phyloP scores from a whole-genome alignment of 805 yeast species.

The Spathaspora arborariae region DNA sequence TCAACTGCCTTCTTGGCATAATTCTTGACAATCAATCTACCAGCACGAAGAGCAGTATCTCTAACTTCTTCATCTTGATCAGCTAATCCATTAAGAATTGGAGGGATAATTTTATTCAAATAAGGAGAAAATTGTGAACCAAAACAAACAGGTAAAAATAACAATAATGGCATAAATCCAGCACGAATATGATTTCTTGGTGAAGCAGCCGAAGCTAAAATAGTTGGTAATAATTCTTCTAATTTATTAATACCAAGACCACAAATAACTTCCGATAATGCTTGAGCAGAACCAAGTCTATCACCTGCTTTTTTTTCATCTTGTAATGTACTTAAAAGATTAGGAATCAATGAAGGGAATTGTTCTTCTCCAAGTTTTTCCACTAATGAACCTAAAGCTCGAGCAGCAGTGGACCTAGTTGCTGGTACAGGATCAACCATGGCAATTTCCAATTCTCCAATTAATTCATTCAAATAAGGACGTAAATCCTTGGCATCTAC shows the following conservation, averaged over 20 bases:
- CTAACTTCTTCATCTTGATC: constrained; percentile 83
- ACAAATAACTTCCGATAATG: constrained; percentile 86
- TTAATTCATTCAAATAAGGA: constrained; percentile 77
- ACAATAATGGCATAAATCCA: constrained; percentile 85
- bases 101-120: constrained; percentile 80
- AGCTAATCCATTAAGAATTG: constrained; percentile 86
- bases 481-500: constrained; percentile 83
- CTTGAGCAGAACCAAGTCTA: constrained; percentile 96
- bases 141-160: constrained; percentile 91
- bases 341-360: constrained; percentile 87
- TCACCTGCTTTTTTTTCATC: constrained; percentile 84
- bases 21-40: constrained; percentile 84
- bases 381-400: constrained; percentile 94
- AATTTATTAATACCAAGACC: constrained; percentile 86
- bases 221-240: constrained; percentile 82
- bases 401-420: constrained; percentile 94
- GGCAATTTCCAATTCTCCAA: constrained; percentile 81
- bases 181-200: constrained; percentile 75
- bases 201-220: constrained; percentile 67
- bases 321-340: constrained; percentile 67
- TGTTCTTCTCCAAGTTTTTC: constrained; percentile 95
- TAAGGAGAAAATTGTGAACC: constrained; percentile 91
- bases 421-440: constrained; percentile 99
- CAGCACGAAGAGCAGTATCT: constrained; percentile 88
- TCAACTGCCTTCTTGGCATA: constrained; percentile 93